Base-by-base conservation (phyloP, 495 filamentous ascomycete genomes). In the Penicillium desertorum region DNA sequence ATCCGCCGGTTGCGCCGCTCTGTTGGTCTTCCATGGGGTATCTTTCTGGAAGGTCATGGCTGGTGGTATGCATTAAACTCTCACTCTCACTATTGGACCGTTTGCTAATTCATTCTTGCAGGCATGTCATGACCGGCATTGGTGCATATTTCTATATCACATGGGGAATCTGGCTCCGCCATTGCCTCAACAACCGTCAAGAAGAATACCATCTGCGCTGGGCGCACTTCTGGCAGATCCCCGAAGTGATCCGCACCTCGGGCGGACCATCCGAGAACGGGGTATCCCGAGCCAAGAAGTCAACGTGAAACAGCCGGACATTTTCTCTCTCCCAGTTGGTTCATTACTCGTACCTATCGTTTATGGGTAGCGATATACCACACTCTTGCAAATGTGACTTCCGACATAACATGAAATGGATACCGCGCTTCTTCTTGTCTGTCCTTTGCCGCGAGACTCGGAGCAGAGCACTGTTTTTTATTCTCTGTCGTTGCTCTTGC, bases 21-120 rank as follows among this genome's bases (percentile, higher is more conserved):
- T 49, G 72, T 97, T 37, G 86, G 88, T 20, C 75, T 98, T 42
- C 94, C 94, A 0, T 98, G 94, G 94, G 90, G 93, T 1, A 81
- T 95, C 9, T 54, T 97, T 11, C 75, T 96, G 3, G 94, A 98
- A 72, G 93, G 91, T 0, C 94, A 98, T 77, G 94, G 91, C 11
- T 98, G 94, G 94, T 98, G 94, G 93, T 94, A 87, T 74, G 83
- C 86, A 17, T 76, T 32, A 58, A 25, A 8, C 4, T 69, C 68
- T 36, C 10, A 60, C 23, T 14, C 1, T 34, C 41, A 44, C 19
- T 37, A 36, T 25, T 42, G 20, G 45, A 0, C 29, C 30, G 20
- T 19, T 48, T 19, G 30, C 61, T 63, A 57, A 62, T 45, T 39
- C 5, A 39, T 45, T 55, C 22, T 36, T 59, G 11, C 56, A 86